phyloP scores from a whole-genome alignment of 768 basidiomycete genomes.

The Mycena venus region DNA sequence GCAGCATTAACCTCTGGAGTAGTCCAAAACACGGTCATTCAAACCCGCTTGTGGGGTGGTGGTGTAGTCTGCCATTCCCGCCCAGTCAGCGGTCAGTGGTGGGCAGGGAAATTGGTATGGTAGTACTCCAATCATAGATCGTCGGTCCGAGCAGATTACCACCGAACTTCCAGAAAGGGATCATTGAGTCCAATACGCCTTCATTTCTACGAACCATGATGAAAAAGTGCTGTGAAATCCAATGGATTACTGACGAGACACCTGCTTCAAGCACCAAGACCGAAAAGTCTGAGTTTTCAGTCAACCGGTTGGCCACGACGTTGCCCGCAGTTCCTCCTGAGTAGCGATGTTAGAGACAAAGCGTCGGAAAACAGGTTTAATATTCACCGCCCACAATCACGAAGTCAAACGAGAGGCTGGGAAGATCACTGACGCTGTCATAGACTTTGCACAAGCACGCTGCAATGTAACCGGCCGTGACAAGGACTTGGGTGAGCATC shows the following conservation, averaged over 20 bases:
- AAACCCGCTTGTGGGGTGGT: conserved; percentile 36
- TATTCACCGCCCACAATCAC: conserved; percentile 22
- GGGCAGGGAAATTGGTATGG: not conserved
- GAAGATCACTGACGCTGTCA: conserved; percentile 6
- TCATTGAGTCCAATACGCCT: conserved; percentile 12
- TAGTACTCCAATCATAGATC: conserved; percentile 9
- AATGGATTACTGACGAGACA: conserved; percentile 11
- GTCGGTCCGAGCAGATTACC: not conserved
- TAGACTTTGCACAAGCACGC: not conserved
- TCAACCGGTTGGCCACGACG: conserved; percentile 32
- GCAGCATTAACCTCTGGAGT: conserved; percentile 26
- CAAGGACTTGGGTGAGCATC: not conserved
- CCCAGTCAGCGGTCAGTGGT: too few relatives aligned
- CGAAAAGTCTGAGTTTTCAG: conserved; percentile 25
- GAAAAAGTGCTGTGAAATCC: not conserved
- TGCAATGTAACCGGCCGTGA: not conserved
- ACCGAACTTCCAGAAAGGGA: conserved; percentile 17
- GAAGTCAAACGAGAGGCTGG: conserved; percentile 17
- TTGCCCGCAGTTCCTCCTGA: conserved; percentile 27
- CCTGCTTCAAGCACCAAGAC: conserved; percentile 37
- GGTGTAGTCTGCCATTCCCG: conserved; percentile 28
- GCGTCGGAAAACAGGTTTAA: too few relatives aligned
- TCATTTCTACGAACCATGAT: conserved; percentile 14
- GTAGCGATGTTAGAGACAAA: not conserved
- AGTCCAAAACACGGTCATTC: conserved; percentile 28